Percentiles rank a stretch among this genome's conserved stretches.
Conservation (phyloP, 2,329 filamentous ascomycete species). For the Thermomyces lanuginosus region DNA sequence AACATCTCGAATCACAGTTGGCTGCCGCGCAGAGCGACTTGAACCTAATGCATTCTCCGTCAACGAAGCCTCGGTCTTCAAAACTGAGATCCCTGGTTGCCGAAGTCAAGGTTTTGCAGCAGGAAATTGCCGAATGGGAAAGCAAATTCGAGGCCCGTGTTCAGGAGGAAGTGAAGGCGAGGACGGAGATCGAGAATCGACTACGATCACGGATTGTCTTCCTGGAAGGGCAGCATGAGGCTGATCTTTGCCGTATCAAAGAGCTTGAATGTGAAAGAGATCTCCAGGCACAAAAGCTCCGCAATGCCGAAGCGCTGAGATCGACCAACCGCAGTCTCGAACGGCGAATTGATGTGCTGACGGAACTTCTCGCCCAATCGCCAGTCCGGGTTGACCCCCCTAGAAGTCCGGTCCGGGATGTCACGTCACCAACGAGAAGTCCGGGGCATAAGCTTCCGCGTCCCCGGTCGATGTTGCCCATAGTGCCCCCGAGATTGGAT, state of each 20-base stretch:
- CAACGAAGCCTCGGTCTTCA: constrained; percentile 18
- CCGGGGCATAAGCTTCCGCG: constrained; percentile 6
- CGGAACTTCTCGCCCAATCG: constrained; percentile 21
- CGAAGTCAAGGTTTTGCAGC: constrained; percentile 17
- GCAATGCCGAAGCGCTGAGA: constrained; percentile 16
- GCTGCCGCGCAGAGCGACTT: constrained; percentile 24
- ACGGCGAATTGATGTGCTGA: constrained; percentile 21
- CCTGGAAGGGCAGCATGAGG: constrained; percentile 17
- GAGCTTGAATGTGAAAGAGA: constrained; percentile 20
- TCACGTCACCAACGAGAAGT: constrained; percentile 6
- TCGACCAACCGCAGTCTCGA: constrained; percentile 18
- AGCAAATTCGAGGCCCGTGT: constrained; percentile 19
- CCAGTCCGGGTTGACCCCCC: constrained; percentile 11
- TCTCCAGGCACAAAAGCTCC: constrained; percentile 16
- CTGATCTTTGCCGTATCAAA: constrained; percentile 14
- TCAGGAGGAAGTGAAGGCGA: constrained; percentile 15
- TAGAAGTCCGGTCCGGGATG: constrained; percentile 9
- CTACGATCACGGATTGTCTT: constrained; percentile 16
- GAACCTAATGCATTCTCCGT: constrained; percentile 25
- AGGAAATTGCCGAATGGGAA: constrained; percentile 16
- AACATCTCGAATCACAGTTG: constrained; percentile 33
- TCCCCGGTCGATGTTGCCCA: constrained; percentile 9
- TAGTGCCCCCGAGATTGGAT: constrained; percentile 3
- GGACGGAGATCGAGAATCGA: constrained; percentile 14
- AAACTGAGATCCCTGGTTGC: constrained; percentile 19